Evolutionary conservation across 768 basidiomycete genomes (phyloP).

Genomic region (Russula dissimulans): DNA sequence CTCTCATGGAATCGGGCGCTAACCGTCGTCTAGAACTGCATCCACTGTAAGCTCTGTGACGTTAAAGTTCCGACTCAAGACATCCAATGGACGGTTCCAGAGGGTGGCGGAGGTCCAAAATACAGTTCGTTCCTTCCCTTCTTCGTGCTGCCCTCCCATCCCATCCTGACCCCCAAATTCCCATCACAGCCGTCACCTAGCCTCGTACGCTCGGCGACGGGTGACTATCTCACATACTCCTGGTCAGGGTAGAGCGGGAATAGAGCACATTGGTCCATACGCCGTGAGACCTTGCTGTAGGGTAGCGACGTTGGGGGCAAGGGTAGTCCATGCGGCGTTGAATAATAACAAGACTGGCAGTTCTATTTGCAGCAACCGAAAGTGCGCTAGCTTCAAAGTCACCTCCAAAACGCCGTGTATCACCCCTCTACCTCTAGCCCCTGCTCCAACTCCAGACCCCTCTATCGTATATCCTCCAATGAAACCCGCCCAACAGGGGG

Average conservation of each 20-base stretch:
- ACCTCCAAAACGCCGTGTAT: constrained; percentile 5
- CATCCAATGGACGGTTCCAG: constrained; percentile 94
- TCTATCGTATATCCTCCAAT: neutral
- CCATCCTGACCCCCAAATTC: neutral
- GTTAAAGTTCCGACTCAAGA: constrained; percentile 96
- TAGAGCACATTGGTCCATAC: neutral
- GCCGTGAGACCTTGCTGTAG: constrained; percentile 6
- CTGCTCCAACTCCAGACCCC: constrained; percentile 2
- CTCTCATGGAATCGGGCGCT: constrained; percentile 3
- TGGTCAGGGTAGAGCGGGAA: neutral
- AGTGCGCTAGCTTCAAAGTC: neutral
- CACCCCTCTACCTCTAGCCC: constrained; percentile 11
- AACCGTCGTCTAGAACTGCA: constrained; percentile 58
- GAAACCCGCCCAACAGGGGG: neutral
- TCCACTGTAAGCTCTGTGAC: constrained; percentile 92
- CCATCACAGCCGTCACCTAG: constrained; percentile 11
- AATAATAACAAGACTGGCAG: neutral
- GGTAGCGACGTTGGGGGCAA: constrained; percentile 1
- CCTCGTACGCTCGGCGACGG: neutral
- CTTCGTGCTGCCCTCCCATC: neutral
- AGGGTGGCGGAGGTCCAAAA: constrained; percentile 94
- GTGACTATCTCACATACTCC: neutral
- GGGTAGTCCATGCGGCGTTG: constrained; percentile 2
- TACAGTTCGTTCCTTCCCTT: constrained; percentile 50
- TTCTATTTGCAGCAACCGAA: neutral